A percentile compares a stretch with the other conserved stretches of the same genome.
Evolutionary conservation across 352 stramenopile species (phyloP).

Genomic region (Globisporangium barbulae): DNA sequence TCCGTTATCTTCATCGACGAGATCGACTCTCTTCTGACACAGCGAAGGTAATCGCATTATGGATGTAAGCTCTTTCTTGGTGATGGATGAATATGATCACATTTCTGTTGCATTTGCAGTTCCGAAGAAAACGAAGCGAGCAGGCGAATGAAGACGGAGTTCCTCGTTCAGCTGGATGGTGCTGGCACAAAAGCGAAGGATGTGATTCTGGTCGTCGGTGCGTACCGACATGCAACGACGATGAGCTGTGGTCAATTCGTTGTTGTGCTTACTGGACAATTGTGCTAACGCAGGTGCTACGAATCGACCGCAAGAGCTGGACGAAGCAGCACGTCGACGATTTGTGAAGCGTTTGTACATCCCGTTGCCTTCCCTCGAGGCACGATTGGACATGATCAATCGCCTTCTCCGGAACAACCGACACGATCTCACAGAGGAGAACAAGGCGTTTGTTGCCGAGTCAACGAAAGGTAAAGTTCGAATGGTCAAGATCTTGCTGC

Average conservation of each 20-base stretch:
- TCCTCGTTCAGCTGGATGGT: constrained; percentile 97
- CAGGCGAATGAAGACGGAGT: constrained; percentile 98
- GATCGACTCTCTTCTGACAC: constrained; percentile 98
- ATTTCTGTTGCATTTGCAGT: constrained; percentile 22
- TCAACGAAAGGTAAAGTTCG: constrained; percentile 62
- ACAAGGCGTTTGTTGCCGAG: constrained; percentile 88
- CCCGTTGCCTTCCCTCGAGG: constrained; percentile 88
- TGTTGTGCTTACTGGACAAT: background rate
- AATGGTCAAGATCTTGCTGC: background rate
- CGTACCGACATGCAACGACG: constrained; percentile 2
- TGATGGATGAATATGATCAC: background rate
- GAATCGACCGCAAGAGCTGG: constrained; percentile 97
- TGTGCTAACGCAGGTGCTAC: constrained; percentile 77
- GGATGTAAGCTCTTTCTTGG: background rate
- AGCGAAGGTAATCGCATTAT: constrained; percentile 73
- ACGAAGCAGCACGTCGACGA: constrained; percentile 95
- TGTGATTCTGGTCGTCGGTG: constrained; percentile 88
- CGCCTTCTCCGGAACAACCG: constrained; percentile 93
- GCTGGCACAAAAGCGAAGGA: constrained; percentile 90
- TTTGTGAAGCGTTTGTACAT: constrained; percentile 99
- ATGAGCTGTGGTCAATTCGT: background rate
- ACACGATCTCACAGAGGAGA: constrained; percentile 82
- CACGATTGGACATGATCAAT: constrained; percentile 86
- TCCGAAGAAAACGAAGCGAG: constrained; percentile 97
- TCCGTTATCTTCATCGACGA: constrained; percentile 99